Evolutionary conservation across 805 yeast species (phyloP).

Genomic region (Candida schatavii): DNA sequence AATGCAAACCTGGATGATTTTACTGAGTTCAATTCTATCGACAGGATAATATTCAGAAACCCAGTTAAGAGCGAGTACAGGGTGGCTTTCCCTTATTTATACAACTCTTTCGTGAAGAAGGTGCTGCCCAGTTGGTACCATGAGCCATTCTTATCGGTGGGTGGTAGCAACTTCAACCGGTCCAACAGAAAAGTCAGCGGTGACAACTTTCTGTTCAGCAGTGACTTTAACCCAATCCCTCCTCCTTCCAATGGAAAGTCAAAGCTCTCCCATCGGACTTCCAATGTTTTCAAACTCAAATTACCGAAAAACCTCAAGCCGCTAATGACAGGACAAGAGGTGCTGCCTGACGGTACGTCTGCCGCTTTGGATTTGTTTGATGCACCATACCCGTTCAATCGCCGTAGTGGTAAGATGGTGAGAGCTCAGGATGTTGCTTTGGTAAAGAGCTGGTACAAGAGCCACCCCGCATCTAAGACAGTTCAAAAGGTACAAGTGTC

Average conservation of each 20-base stretch:
- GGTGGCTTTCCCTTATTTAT: slow-evolving; percentile 83
- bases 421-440: slow-evolving; percentile 91
- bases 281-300: slow-evolving; percentile 19
- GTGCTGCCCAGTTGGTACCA: slow-evolving; percentile 64
- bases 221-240: neutral
- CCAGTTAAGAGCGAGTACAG: slow-evolving; percentile 79
- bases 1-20: slow-evolving; percentile 69
- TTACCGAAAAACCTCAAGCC: slow-evolving; percentile 49
- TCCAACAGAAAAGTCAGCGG: too few species aligned
- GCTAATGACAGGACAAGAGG: slow-evolving; percentile 32
- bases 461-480: slow-evolving; percentile 57
- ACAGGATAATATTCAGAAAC: slow-evolving; percentile 76
- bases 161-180: slow-evolving; percentile 49
- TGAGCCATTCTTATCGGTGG: slow-evolving; percentile 51
- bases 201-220: slow-evolving; percentile 5
- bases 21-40: slow-evolving; percentile 87
- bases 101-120: slow-evolving; percentile 70
- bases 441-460: slow-evolving; percentile 76
- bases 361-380: slow-evolving; percentile 65
- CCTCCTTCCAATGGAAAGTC: slow-evolving; percentile 2
- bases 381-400: slow-evolving; percentile 85
- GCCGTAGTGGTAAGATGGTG: slow-evolving; percentile 64
- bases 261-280: slow-evolving; percentile 33
- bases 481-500: slow-evolving; percentile 83
- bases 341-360: slow-evolving; percentile 39